These are phyloP conservation scores for Filobasidium uniguttulatum DNA, from an alignment of 1,284 basidiomycete species.

Conservation along the genomic window DNA sequence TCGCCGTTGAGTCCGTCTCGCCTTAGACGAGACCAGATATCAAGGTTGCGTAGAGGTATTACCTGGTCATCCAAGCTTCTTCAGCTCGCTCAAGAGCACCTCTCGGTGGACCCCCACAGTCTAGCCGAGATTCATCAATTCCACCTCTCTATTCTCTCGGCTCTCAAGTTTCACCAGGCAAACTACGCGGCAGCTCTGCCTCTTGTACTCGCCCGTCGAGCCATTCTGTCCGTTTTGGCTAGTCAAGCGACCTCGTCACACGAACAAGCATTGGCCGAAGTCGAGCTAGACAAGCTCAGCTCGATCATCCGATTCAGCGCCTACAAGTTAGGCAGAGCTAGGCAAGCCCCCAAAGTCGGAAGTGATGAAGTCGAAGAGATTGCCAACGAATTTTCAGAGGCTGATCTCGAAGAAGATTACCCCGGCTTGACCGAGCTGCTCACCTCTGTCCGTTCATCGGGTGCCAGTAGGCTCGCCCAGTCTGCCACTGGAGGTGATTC, in stretches of 20 bases:
- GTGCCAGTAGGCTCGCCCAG: background rate
- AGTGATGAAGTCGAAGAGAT: slow-evolving; percentile 61
- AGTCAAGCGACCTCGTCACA: slow-evolving; percentile 58
- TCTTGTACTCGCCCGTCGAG: slow-evolving; percentile 57
- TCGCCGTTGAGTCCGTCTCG: background rate
- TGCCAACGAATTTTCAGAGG: slow-evolving; percentile 53
- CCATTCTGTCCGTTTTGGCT: slow-evolving; percentile 58
- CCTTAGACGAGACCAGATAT: slow-evolving; percentile 25
- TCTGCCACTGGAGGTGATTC: slow-evolving; percentile 39
- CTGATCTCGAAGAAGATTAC: slow-evolving; percentile 44
- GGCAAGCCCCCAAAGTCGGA: slow-evolving; percentile 44
- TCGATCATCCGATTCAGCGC: slow-evolving; percentile 87
- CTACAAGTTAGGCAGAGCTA: slow-evolving; percentile 51
- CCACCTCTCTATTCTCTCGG: slow-evolving; percentile 33
- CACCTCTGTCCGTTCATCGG: slow-evolving; percentile 19
- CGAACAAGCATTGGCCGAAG: slow-evolving; percentile 73
- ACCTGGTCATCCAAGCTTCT: slow-evolving; percentile 67
- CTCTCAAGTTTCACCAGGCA: slow-evolving; percentile 42
- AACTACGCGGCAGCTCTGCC: slow-evolving; percentile 67
- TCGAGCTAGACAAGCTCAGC: slow-evolving; percentile 73
- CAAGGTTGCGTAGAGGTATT: slow-evolving; percentile 68
- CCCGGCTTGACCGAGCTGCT: slow-evolving; percentile 25
- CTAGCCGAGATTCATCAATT: slow-evolving; percentile 37
- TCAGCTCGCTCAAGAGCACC: slow-evolving; percentile 50
- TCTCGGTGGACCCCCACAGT: slow-evolving; percentile 17